Percentiles rank a stretch among this genome's conserved stretches.
Conservation (phyloP, 164 flowering plant genomes). For the Hamamelis virginiana region DNA sequence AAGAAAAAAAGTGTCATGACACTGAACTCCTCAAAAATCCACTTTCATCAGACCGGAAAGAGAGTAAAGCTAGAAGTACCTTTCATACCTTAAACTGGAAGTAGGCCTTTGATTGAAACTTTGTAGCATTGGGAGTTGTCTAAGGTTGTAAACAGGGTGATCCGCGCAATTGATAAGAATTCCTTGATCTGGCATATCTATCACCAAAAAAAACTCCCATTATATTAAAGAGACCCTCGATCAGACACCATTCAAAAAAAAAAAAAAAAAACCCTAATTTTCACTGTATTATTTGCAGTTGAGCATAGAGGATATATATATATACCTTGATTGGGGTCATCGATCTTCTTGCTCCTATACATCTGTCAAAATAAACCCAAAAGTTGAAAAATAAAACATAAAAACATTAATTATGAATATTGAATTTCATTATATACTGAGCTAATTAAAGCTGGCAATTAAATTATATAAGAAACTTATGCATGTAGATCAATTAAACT, state of each 20-base stretch:
- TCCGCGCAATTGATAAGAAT: constrained; percentile 40
- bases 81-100: constrained; percentile 40
- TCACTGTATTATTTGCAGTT: not conserved
- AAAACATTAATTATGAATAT: not conserved
- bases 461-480: too few relatives aligned
- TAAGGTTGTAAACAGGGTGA: constrained; percentile 43
- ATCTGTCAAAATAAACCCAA: constrained; percentile 16
- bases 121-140: constrained; percentile 59
- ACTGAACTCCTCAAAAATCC: too few relatives aligned
- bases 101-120: constrained; percentile 31
- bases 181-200: constrained; percentile 30
- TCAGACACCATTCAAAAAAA: not conserved
- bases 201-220: not conserved
- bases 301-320: not conserved
- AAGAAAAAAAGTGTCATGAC: not conserved
- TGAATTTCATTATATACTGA: too few relatives aligned
- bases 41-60: too few relatives aligned
- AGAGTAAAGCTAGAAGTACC: too few relatives aligned
- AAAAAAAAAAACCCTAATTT: constrained; percentile 15
- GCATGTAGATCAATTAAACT: too few relatives aligned
- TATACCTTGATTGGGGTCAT: constrained; percentile 30
- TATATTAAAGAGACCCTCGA: not conserved
- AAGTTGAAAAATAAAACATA: not conserved
- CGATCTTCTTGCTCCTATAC: constrained; percentile 39
- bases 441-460: too few relatives aligned